These are phyloP conservation scores for Fusarium pseudonygamai DNA, from an alignment of 2,329 filamentous ascomycete species.

Conservation along the genomic window DNA sequence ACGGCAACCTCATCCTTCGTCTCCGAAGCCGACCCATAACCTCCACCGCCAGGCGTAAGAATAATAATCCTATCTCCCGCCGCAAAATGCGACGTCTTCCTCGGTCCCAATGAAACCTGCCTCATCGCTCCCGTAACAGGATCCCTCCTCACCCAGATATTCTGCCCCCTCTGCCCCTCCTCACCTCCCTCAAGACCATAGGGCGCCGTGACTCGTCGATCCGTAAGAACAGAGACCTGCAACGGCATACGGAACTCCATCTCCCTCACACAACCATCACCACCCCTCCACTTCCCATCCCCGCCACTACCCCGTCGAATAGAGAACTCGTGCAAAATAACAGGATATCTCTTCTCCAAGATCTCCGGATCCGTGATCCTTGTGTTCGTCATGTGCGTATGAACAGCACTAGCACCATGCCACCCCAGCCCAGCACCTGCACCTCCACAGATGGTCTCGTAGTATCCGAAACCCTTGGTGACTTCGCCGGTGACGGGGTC, in stretches of 20 bases:
- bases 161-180: constrained; percentile 73
- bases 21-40: constrained; percentile 22
- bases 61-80: constrained; percentile 41
- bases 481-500: constrained; percentile 39
- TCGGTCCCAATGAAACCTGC: constrained; percentile 41
- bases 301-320: constrained; percentile 59
- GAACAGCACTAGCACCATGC: constrained; percentile 45
- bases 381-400: constrained; percentile 52
- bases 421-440: constrained; percentile 45
- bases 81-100: constrained; percentile 34
- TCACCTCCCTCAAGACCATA: constrained; percentile 79
- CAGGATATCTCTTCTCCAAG: constrained; percentile 49
- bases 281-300: constrained; percentile 72
- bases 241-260: constrained; percentile 84
- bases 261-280: constrained; percentile 79
- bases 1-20: not conserved
- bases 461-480: constrained; percentile 48
- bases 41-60: constrained; percentile 42
- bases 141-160: constrained; percentile 68
- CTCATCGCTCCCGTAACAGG: constrained; percentile 44
- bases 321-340: constrained; percentile 46
- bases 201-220: constrained; percentile 78
- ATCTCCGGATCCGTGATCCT: constrained; percentile 51
- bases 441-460: constrained; percentile 50
- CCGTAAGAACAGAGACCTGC: constrained; percentile 81